These are phyloP conservation scores for Candida incommunis DNA, from an alignment of 805 yeast genomes.

Conservation along the genomic window DNA sequence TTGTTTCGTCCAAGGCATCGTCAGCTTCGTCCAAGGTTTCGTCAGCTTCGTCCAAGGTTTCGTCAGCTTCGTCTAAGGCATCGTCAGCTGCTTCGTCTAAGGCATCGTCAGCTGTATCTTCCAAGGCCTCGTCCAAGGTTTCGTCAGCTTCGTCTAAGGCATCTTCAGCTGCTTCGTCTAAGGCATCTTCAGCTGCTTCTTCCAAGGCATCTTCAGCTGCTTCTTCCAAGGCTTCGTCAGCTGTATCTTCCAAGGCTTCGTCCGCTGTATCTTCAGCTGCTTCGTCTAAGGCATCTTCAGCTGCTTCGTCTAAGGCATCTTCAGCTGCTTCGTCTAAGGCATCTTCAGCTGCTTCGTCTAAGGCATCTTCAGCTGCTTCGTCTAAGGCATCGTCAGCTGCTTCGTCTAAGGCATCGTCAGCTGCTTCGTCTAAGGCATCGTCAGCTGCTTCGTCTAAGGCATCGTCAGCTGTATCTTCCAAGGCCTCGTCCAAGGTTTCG, in stretches of 20 bases:
- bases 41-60: background rate
- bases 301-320: background rate
- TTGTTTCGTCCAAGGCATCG: background rate
- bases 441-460: background rate
- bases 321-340: background rate
- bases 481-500: background rate
- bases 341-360: background rate
- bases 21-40: background rate
- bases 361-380: background rate
- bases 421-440: background rate
- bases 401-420: background rate
- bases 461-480: background rate
- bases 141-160: background rate
- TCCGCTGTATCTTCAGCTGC: background rate
- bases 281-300: background rate
- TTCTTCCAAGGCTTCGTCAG: background rate
- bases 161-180: background rate
- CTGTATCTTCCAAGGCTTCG: background rate
- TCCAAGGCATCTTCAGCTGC: background rate
- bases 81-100: background rate
- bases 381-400: background rate
- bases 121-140: background rate
- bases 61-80: background rate
- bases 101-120: background rate
- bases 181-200: background rate